These are phyloP conservation scores for Saccharomycopsis sp. DNA, from an alignment of 805 yeast species.

Conservation along the genomic window DNA sequence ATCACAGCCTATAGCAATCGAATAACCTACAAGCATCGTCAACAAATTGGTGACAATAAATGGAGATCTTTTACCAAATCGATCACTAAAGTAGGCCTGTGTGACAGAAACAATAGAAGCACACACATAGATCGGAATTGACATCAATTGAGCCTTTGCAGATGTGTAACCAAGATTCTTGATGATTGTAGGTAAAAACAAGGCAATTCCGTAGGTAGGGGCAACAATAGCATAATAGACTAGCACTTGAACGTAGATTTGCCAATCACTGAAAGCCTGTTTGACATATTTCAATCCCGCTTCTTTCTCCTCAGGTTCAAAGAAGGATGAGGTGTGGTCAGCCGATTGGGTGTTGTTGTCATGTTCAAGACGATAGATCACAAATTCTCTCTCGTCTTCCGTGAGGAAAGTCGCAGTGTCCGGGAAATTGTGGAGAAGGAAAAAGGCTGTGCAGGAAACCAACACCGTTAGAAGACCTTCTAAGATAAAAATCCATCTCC, in stretches of 20 bases:
- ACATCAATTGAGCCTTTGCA: slow-evolving; percentile 36
- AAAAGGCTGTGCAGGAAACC: slow-evolving; percentile 32
- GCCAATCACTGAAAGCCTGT: slow-evolving; percentile 28
- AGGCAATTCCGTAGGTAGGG: slow-evolving; percentile 34
- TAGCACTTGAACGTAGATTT: slow-evolving; percentile 26
- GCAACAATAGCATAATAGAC: slow-evolving; percentile 28
- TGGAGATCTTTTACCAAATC: slow-evolving; percentile 28
- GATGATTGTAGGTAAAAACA: slow-evolving; percentile 40
- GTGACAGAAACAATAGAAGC: slow-evolving; percentile 29
- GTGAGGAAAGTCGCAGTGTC: slow-evolving; percentile 52
- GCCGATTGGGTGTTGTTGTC: slow-evolving; percentile 6
- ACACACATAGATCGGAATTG: slow-evolving; percentile 37
- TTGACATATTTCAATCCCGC: slow-evolving; percentile 16
- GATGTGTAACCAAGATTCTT: slow-evolving; percentile 36
- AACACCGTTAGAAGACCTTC: slow-evolving; percentile 38
- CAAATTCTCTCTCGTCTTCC: slow-evolving; percentile 44
- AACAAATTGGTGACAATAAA: slow-evolving; percentile 25
- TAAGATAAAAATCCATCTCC: slow-evolving; percentile 51
- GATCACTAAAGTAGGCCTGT: slow-evolving; percentile 27
- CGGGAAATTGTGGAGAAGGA: slow-evolving; percentile 62
- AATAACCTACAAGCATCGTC: slow-evolving; percentile 30
- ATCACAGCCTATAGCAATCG: slow-evolving; percentile 26
- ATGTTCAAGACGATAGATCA: slow-evolving; percentile 27
- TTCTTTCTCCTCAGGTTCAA: slow-evolving; percentile 15
- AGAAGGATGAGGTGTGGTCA: slow-evolving; percentile 12